Evolutionary conservation across 495 filamentous ascomycete species (phyloP).

Genomic region (Darksidea phi): DNA sequence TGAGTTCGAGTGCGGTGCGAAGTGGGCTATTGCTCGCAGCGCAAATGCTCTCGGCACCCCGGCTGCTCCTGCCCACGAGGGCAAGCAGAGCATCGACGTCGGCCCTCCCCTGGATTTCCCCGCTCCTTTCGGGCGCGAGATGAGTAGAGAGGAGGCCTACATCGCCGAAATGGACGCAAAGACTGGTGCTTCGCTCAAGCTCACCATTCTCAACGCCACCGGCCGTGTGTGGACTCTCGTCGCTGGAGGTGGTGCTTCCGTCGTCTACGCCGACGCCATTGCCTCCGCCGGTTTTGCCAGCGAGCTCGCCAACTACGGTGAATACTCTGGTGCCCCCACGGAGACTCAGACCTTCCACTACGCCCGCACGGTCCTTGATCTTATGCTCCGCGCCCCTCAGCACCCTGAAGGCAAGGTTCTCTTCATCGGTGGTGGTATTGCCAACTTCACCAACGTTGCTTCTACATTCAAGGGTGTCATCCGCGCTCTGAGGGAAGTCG

Average conservation of each 20-base stretch:
- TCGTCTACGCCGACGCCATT: conserved; percentile 98
- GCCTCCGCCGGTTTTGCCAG: conserved; percentile 92
- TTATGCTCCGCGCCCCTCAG: conserved; percentile 91
- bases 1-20: conserved; percentile 98
- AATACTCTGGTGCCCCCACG: conserved; percentile 97
- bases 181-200: conserved; percentile 97
- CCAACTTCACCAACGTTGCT: conserved; percentile 98
- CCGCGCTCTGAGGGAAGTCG: conserved; percentile 88
- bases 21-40: conserved; percentile 94
- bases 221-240: conserved; percentile 98
- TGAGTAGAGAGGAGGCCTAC: conserved; percentile 97
- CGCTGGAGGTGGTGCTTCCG: conserved; percentile 98
- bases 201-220: conserved; percentile 87
- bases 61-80: conserved; percentile 51
- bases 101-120: conserved; percentile 98
- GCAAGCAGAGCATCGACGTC: conserved; percentile 89
- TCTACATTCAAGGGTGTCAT: conserved; percentile 99
- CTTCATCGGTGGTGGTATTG: conserved; percentile 99
- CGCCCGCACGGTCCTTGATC: conserved; percentile 90
- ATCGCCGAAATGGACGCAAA: conserved; percentile 98
- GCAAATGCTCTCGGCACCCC: conserved; percentile 82
- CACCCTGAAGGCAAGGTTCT: conserved; percentile 92
- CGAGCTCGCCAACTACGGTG: conserved; percentile 98
- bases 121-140: conserved; percentile 95
- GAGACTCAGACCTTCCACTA: conserved; percentile 99